Base-by-base conservation (phyloP, 305 asterid species). In the Fraxinus greggii region DNA sequence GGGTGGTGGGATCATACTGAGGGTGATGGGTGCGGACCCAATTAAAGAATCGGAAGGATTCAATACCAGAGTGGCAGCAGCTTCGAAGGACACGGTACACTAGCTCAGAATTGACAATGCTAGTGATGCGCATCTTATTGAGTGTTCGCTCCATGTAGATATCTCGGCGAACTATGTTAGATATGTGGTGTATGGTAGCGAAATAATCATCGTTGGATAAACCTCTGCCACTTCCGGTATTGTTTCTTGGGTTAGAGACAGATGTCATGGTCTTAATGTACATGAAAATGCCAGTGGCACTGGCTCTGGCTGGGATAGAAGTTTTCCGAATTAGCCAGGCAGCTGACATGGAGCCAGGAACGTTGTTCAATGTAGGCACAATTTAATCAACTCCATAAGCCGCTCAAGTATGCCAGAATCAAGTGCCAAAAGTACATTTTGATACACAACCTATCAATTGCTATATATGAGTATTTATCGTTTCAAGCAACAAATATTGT, bases 11-110 rank as follows among this genome's bases (percentile, higher is more conserved):
- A 36, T 95, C 98, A 65, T 95, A 95, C 77, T 90, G 88, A 21
- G 97, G 97, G 89, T 94, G 95, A 79, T 93, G 87, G 4, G 94
- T 91, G 40, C 95, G 89, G 6, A 96, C 98, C 99, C 99, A 94
- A 59, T 92, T 94, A 86, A 95, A 95, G 89, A 95, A 95, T 23
- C 99, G 97, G 17, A 93, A 95, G 61, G 96, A 95, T 83, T 93
- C 98, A 7, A 90, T 81, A 69, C 98, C 99, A 32, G 82, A 76
- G 26, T 83, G 86, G 92, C 91, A 88, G 90, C 98, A 92, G 88
- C 94, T 91, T 31, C 97, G 90, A 29, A 94, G 91, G 83, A 95
- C 93, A 2, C 98, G 96, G 75, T 85, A 94, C 7, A 95, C 98
- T 26, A 95, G 85, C 89, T 95, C 98, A 0, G 99, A 95, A 78